These are phyloP conservation scores for Globisporangium lucens DNA, from an alignment of 352 stramenopile species.

Conservation along the genomic window DNA sequence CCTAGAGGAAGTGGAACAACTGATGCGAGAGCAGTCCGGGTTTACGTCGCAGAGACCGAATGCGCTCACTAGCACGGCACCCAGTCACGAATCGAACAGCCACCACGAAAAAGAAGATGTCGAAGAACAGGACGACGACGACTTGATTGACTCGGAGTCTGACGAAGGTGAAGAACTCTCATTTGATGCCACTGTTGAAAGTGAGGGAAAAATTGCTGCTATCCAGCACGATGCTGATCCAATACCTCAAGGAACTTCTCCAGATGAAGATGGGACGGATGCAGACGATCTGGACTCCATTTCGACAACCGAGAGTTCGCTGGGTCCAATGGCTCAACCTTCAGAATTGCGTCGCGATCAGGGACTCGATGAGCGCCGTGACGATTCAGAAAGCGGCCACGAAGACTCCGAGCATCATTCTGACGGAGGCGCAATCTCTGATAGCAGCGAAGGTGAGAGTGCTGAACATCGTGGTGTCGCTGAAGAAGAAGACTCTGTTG, in stretches of 20 bases:
- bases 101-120: background rate
- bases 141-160: conserved; percentile 22
- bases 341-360: background rate
- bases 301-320: background rate
- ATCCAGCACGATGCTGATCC: background rate
- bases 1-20: conserved; percentile 12
- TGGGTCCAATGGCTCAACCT: background rate
- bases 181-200: background rate
- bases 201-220: background rate
- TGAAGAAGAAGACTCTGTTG: background rate
- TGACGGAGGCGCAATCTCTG: background rate
- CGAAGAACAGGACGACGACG: conserved; percentile 8
- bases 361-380: background rate
- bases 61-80: background rate
- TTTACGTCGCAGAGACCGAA: background rate
- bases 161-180: conserved; percentile 8
- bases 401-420: background rate
- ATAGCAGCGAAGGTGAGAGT: background rate
- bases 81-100: background rate
- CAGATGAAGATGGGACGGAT: background rate
- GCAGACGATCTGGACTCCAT: background rate
- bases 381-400: background rate
- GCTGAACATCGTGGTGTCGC: background rate
- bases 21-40: conserved; percentile 11
- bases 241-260: background rate